Conservation (phyloP, 306 rosid species). For the Quercus ilex region DNA sequence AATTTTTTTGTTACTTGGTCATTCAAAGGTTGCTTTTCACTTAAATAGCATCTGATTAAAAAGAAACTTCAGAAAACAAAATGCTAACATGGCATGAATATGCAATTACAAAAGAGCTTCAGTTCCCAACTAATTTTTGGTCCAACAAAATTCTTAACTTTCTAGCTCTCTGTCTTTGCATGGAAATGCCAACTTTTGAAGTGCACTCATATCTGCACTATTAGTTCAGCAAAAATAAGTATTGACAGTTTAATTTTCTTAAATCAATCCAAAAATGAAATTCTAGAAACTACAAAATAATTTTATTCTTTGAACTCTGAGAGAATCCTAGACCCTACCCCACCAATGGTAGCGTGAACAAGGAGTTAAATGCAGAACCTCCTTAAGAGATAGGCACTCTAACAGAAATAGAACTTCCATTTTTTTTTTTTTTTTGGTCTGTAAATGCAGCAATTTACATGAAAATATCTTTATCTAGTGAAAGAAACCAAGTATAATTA, state of each 20-base stretch:
- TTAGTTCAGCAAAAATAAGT: neutral
- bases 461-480: neutral
- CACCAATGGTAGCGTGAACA: neutral
- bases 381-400: neutral
- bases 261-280: neutral
- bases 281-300: neutral
- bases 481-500: neutral
- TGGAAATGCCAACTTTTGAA: neutral
- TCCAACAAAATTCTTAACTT: neutral
- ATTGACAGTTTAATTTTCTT: neutral
- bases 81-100: slow-evolving; percentile 8
- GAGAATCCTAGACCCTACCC: neutral
- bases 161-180: neutral
- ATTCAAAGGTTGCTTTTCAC: slow-evolving; percentile 21
- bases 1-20: slow-evolving; percentile 27
- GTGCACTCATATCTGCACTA: neutral
- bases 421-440: neutral
- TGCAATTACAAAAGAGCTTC: slow-evolving; percentile 1
- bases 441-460: neutral
- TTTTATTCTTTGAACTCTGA: neutral
- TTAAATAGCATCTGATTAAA: slow-evolving; percentile 9
- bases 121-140: neutral
- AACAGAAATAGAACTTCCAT: neutral
- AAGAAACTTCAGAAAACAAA: neutral
- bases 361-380: neutral